Conservation (phyloP, 1,139 yeast genomes). For the Candida smagusa region DNA sequence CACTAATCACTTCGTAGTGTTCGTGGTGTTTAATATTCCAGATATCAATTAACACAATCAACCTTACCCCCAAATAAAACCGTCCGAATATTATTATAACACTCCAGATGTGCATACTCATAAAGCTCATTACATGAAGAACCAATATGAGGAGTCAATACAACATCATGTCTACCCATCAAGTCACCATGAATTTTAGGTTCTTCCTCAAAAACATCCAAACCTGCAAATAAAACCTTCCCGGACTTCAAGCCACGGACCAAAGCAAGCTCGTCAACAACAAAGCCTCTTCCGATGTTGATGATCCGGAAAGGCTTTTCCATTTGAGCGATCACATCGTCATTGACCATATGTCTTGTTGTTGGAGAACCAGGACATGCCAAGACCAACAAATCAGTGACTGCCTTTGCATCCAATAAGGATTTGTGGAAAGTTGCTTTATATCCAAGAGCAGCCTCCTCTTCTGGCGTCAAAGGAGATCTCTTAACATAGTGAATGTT, state of each 20-base stretch:
- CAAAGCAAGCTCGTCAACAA: constrained; percentile 23
- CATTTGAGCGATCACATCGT: constrained; percentile 11
- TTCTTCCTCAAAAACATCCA: constrained; percentile 25
- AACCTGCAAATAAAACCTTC: constrained; percentile 22
- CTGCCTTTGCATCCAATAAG: constrained; percentile 12
- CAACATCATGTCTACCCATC: constrained; percentile 20
- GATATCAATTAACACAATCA: neutral
- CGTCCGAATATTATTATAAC: constrained; percentile 43
- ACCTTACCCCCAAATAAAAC: constrained; percentile 30
- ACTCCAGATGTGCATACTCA: constrained; percentile 18
- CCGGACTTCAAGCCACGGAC: constrained; percentile 22
- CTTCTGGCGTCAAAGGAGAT: constrained; percentile 36
- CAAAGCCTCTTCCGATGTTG: constrained; percentile 23
- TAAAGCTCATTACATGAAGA: constrained; percentile 24
- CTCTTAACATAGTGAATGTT: constrained; percentile 62
- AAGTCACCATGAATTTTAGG: constrained; percentile 20
- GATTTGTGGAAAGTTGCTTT: constrained; percentile 39
- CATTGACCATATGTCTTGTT: constrained; percentile 18
- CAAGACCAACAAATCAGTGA: constrained; percentile 23
- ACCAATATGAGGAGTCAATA: constrained; percentile 24
- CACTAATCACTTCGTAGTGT: no score
- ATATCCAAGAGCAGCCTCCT: constrained; percentile 40
- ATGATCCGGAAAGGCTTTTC: constrained; percentile 19
- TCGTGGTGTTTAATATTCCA: no score
- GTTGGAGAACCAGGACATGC: constrained; percentile 27